phyloP scores from a whole-genome alignment of 306 rosid species.

The Trifolium subterraneum region DNA sequence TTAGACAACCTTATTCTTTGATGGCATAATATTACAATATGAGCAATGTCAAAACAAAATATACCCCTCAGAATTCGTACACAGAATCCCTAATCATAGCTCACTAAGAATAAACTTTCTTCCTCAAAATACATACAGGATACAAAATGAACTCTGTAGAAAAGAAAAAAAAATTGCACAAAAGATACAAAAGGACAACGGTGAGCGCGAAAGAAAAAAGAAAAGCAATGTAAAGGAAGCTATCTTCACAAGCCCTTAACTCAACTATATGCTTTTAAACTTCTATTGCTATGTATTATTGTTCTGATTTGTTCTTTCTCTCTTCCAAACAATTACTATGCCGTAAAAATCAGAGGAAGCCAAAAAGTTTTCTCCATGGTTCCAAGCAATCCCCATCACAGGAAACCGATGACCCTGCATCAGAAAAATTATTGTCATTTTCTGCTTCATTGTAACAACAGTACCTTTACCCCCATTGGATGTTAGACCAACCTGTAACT shows the following conservation, averaged over 20 bases:
- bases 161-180: constrained; percentile 37
- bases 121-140: constrained; percentile 23
- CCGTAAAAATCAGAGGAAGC: constrained; percentile 95
- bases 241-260: constrained; percentile 35
- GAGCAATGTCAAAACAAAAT: constrained; percentile 20
- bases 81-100: constrained; percentile 26
- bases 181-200: constrained; percentile 36
- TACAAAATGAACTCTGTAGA: constrained; percentile 18
- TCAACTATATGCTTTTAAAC: constrained; percentile 30
- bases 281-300: constrained; percentile 32
- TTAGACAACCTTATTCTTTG: constrained; percentile 31
- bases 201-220: constrained; percentile 4
- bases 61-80: constrained; percentile 18
- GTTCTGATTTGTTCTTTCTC: constrained; percentile 71
- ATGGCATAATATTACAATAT: constrained; percentile 22
- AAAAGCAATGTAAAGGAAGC: constrained; percentile 33
- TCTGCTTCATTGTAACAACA: constrained; percentile 12
- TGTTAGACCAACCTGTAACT: constrained; percentile 76
- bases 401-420: constrained; percentile 98
- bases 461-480: constrained; percentile 2
- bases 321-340: constrained; percentile 92
- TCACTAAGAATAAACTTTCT: constrained; percentile 39
- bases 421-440: constrained; percentile 40
- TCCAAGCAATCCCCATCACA: constrained; percentile 89
- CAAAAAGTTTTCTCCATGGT: constrained; percentile 90